Percentiles rank a stretch among this genome's conserved stretches.
Conservation (phyloP, 2,329 filamentous ascomycete genomes). For the Microsporum ferrugineum region DNA sequence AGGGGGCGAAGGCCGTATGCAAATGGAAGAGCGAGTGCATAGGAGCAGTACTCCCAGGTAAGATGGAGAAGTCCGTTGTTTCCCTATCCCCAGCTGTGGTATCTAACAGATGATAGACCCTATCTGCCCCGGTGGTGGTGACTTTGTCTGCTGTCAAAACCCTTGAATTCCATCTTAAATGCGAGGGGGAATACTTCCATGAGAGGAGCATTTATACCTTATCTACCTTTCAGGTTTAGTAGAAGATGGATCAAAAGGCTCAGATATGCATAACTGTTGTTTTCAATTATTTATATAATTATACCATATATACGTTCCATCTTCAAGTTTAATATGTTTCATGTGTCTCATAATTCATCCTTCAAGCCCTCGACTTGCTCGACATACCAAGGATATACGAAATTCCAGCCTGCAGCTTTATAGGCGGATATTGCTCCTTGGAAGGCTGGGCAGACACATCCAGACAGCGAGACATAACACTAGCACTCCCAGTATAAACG, state of each 20-base stretch:
- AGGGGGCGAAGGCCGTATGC: not conserved
- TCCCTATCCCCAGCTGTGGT: not conserved
- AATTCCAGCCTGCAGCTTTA: not conserved
- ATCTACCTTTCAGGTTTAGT: too few species aligned
- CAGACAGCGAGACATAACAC: conserved; percentile 42
- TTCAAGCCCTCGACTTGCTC: not conserved
- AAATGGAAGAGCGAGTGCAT: not conserved
- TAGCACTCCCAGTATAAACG: conserved; percentile 46
- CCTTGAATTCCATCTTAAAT: not conserved
- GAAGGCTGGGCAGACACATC: conserved; percentile 27
- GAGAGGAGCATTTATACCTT: too few species aligned
- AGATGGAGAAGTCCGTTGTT: not conserved
- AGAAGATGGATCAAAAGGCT: too few species aligned
- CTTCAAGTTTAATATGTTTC: not conserved
- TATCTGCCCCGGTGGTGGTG: not conserved
- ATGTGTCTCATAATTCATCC: not conserved
- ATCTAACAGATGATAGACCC: not conserved
- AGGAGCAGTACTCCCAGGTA: not conserved
- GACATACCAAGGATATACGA: not conserved
- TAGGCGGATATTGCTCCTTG: conserved; percentile 8
- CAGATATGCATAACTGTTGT: not conserved
- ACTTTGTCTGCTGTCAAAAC: not conserved
- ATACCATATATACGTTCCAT: not conserved
- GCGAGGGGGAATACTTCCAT: not conserved
- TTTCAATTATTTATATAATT: not conserved